Percentiles rank a stretch among this genome's conserved stretches.
Evolutionary conservation across 768 basidiomycete genomes (phyloP).

Genomic region (Tubosaeta sp.): DNA sequence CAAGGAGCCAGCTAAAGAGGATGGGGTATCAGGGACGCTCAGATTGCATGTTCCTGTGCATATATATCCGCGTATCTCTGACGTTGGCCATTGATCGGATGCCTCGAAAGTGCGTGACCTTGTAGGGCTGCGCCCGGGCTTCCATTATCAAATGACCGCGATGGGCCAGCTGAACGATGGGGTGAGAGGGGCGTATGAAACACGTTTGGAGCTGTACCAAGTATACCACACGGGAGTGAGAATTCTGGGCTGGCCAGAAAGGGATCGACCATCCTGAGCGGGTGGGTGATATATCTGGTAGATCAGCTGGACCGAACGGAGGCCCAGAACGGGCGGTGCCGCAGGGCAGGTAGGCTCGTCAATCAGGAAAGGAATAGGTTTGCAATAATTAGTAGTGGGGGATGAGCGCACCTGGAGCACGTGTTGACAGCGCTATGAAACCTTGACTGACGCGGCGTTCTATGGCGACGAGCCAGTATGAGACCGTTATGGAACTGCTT

Average conservation of each 20-base stretch:
- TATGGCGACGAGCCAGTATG: constrained; percentile 26
- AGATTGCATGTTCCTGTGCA: constrained; percentile 20
- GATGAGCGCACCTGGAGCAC: constrained; percentile 29
- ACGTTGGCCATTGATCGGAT: constrained; percentile 30
- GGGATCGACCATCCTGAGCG: constrained; percentile 16
- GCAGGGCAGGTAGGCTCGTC: constrained; percentile 17
- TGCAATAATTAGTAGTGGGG: constrained; percentile 17
- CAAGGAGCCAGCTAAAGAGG: constrained; percentile 13
- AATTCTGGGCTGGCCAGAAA: constrained; percentile 24
- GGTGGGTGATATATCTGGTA: constrained; percentile 30
- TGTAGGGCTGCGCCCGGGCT: constrained; percentile 27
- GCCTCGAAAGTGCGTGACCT: constrained; percentile 27
- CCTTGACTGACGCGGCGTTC: constrained; percentile 30
- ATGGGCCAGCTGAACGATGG: constrained; percentile 24
- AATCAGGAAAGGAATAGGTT: constrained; percentile 19
- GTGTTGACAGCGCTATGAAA: constrained; percentile 33
- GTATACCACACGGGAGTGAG: constrained; percentile 13
- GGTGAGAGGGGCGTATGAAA: constrained; percentile 26
- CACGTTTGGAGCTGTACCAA: constrained; percentile 28
- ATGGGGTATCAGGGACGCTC: constrained; percentile 27
- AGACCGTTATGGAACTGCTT: constrained; percentile 26
- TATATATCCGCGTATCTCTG: constrained; percentile 30
- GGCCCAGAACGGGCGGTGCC: constrained; percentile 22
- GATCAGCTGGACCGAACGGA: constrained; percentile 23
- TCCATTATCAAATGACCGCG: constrained; percentile 33